Base-by-base conservation (phyloP, 2,329 filamentous ascomycete genomes). In the Alternaria tenuissima region DNA sequence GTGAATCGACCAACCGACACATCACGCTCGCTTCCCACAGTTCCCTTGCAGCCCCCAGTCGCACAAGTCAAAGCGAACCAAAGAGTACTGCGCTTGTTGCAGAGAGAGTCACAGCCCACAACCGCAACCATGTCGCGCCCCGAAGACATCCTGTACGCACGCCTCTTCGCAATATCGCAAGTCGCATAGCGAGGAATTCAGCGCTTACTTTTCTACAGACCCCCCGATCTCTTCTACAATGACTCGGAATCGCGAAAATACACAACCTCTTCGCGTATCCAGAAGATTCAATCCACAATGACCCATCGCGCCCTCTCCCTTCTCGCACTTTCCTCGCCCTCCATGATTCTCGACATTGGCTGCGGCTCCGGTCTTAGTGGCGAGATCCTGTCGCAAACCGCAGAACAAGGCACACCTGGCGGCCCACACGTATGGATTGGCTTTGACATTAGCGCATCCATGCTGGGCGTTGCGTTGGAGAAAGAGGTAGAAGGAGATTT, bases 181-280 rank as follows among this genome's bases (percentile, higher is more conserved):
- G n/a, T 26, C 20, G 46, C 46, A 38, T 36, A 48, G 2, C 46
- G 20, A 49, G 22, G 32, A n/a, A 38, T 20, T 7, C 20, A 14
- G 16, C 20, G 32, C 46, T 49, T 49, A 49, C 57, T 42, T 11
- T 5, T 41, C 14, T 32, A 3, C 78, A 96, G 93, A 77, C 92
- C 94, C 52, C 94, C 95, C 67, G 95, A 99, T 82, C 90, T 98
- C 76, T 96, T 96, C 84, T 99, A 99, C 86, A 91, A 97, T 84
- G 94, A 98, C 82, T 85, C 86, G 79, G 94, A 97, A 84, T 94
- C 95, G 32, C 91, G 92, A 78, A 98, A 98, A 85, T 99, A 99
- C 84, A 98, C 95, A 8, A 97, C 94, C 5, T 94, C 89, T 65
- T 97, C 93, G 5, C 93, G 95, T 65, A 98, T 99, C 76, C 92